These are phyloP conservation scores for Castanea sativa DNA, from an alignment of 306 rosid species.

Conservation along the genomic window DNA sequence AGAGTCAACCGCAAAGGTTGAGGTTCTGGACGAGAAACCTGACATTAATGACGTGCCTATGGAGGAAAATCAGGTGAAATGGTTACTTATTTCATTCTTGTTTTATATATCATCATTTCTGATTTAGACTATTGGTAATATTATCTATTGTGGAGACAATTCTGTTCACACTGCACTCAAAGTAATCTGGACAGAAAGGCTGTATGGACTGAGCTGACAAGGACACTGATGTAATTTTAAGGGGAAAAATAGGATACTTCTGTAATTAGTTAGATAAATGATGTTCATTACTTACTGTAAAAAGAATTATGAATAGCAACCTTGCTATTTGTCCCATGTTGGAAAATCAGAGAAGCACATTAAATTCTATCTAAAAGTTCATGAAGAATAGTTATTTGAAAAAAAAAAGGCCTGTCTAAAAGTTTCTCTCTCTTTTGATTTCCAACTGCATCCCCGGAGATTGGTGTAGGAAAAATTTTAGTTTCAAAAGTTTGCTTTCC, in stretches of 20 bases:
- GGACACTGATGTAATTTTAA: not conserved
- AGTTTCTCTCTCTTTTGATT: not conserved
- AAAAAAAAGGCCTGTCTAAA: not conserved
- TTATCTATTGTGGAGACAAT: not conserved
- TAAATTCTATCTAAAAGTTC: not conserved
- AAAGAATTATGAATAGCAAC: slow-evolving; percentile 4
- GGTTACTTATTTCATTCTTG: slow-evolving; percentile 5
- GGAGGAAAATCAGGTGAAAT: slow-evolving; percentile 84
- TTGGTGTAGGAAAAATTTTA: no score
- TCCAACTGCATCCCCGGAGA: no score
- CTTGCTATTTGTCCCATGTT: not conserved
- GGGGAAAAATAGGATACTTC: not conserved
- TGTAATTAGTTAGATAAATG: not conserved
- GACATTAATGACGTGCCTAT: slow-evolving; percentile 85
- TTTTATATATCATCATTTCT: not conserved
- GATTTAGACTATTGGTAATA: not conserved
- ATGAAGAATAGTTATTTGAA: no score
- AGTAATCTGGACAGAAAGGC: not conserved
- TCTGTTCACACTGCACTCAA: not conserved
- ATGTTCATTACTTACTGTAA: not conserved
- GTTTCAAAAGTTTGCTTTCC: no score
- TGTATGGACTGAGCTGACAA: not conserved
- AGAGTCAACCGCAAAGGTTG: slow-evolving; percentile 43
- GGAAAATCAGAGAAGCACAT: not conserved
- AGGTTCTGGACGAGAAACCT: slow-evolving; percentile 70